Evolutionary conservation across 768 basidiomycete genomes (phyloP).

Genomic region (Pulveroboletus ravenelii): DNA sequence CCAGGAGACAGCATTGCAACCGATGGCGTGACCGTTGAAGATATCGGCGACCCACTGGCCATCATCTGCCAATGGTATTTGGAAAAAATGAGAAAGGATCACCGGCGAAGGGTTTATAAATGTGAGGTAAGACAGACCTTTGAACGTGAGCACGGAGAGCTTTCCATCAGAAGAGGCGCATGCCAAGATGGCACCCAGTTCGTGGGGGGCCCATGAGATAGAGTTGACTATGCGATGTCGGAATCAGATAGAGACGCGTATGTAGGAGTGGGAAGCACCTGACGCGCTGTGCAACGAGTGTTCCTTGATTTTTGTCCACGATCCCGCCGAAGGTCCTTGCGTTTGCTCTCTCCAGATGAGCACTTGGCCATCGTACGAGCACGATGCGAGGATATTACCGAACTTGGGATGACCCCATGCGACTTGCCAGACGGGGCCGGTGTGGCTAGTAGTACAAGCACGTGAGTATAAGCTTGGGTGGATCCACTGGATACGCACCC

Average conservation of each 20-base stretch:
- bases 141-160: conserved; percentile 93
- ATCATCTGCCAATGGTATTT: conserved; percentile 58
- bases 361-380: conserved; percentile 97
- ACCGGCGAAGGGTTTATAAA: neutral
- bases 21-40: conserved; percentile 93
- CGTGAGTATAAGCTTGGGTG: neutral
- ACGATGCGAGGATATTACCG: conserved; percentile 94
- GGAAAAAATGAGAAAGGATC: neutral
- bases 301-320: conserved; percentile 94
- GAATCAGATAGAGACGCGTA: neutral
- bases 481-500: conserved; percentile 47
- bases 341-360: conserved; percentile 95
- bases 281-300: conserved; percentile 92
- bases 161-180: conserved; percentile 98
- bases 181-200: conserved; percentile 92
- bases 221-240: conserved; percentile 72
- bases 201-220: conserved; percentile 98
- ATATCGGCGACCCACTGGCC: conserved; percentile 95
- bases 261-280: conserved; percentile 45
- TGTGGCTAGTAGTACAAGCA: conserved; percentile 56
- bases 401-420: conserved; percentile 99
- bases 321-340: conserved; percentile 46
- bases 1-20: conserved; percentile 98
- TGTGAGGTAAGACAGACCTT: conserved; percentile 57
- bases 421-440: conserved; percentile 97